phyloP scores from a whole-genome alignment of 1,284 basidiomycete genomes.

The Gomphus sp. region DNA sequence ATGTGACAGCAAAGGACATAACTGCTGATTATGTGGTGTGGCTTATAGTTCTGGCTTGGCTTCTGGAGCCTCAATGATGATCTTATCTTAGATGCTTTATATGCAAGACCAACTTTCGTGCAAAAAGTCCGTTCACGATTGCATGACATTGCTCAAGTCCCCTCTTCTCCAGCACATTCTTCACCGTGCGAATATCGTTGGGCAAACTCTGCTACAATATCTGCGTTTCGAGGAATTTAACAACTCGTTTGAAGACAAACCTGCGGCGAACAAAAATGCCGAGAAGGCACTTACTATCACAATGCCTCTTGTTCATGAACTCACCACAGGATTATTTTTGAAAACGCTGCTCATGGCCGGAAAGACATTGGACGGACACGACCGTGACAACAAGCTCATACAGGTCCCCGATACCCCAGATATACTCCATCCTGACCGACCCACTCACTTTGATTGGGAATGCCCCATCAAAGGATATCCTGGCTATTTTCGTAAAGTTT shows the following conservation, averaged over 20 bases:
- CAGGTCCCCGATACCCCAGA: slow-evolving; percentile 13
- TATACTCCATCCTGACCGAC: slow-evolving; percentile 35
- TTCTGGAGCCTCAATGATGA: neutral
- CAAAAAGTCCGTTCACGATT: neutral
- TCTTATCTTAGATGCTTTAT: neutral
- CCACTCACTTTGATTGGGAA: slow-evolving; percentile 38
- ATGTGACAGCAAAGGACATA: slow-evolving; percentile 29
- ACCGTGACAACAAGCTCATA: neutral
- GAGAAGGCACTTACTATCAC: slow-evolving; percentile 1
- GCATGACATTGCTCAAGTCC: slow-evolving; percentile 30
- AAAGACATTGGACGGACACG: slow-evolving; percentile 6
- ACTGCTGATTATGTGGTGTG: slow-evolving; percentile 32
- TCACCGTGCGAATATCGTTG: slow-evolving; percentile 19
- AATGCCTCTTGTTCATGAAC: slow-evolving; percentile 14
- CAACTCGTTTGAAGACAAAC: neutral
- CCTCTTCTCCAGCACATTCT: slow-evolving; percentile 27
- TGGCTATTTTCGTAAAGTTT: slow-evolving; percentile 33
- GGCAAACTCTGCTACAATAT: slow-evolving; percentile 27
- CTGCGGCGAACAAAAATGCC: neutral
- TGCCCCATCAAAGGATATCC: slow-evolving; percentile 16
- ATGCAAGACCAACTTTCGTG: neutral
- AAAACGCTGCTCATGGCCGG: slow-evolving; percentile 31
- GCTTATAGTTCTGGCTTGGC: neutral
- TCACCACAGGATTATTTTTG: slow-evolving; percentile 28
- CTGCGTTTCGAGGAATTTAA: slow-evolving; percentile 6